Evolutionary conservation across 148 eudicot genomes (phyloP), one percentile per base, ranked within the genome.

Genomic region (Fagopyrum esculentum): DNA sequence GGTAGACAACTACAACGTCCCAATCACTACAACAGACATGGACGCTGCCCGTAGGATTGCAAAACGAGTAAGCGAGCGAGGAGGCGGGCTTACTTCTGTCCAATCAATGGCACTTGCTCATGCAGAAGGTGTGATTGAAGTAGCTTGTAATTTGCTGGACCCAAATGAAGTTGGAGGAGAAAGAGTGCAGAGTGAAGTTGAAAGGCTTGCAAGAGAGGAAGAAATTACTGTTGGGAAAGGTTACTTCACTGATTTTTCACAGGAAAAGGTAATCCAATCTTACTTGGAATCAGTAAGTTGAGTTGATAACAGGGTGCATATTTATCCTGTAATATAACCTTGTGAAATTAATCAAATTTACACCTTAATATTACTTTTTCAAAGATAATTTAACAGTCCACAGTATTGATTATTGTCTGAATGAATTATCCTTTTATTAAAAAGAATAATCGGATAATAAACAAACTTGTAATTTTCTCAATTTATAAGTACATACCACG

Each of bases 51-150:
- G 86, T 29, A 88, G 80, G 74, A 82, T 94, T 30, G 92, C 97
- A 4, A 88, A 85, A 79, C 83, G 83, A 73, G 84, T 90, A 5
- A 91, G 98, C 35, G 91, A 85, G 49, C 85, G 89, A 76, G 93
- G 97, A 11, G 90, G 88, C 12, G 98, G 98, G 8, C 91, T 88
- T 60, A 83, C 82, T 8, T 85, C 89, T 0, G 96, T 94, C 19
- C 97, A 94, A 80, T 86, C 97, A 50, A 91, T 94, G 95, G 96
- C 95, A 17, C 97, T 94, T 76, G 87, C 82, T 75, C 98, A 94
- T 71, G 89, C 86, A n/a, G 85, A 90, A 55, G 93, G 84, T 49
- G 73, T 87, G 45, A 84, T 87, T 70, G 94, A 92, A 82, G 91
- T 89, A 19, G 92, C 97, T 75, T 92, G 97, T 74, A 92, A 92